Percentiles rank a stretch among this genome's conserved stretches.
Conservation (phyloP, 306 rosid genomes). For the Vicia villosa region DNA sequence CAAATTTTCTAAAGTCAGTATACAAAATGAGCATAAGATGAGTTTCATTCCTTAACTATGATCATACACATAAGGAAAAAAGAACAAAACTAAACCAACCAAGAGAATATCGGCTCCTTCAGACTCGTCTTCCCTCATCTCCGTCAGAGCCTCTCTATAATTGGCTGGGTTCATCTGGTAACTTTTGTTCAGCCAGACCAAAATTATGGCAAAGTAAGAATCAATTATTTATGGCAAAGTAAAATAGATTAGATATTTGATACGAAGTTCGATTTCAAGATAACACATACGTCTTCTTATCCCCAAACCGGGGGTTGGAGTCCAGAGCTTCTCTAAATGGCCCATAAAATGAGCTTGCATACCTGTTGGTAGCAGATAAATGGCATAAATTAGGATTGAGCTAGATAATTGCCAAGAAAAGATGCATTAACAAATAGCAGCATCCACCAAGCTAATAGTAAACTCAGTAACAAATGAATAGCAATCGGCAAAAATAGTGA, state of each 20-base stretch:
- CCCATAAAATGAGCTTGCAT: conserved; percentile 94
- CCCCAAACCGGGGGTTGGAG: conserved; percentile 97
- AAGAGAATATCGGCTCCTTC: conserved; percentile 98
- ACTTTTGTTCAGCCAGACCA: conserved; percentile 52
- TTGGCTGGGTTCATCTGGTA: conserved; percentile 99
- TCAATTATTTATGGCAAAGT: conserved; percentile 1
- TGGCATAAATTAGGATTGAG: conserved; percentile 17
- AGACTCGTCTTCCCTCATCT: conserved; percentile 79
- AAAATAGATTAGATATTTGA: conserved; percentile 10
- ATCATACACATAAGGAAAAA: not conserved
- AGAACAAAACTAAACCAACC: conserved; percentile 55
- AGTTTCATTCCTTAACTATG: conserved; percentile 1
- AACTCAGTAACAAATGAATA: not conserved
- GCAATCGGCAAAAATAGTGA: conserved; percentile 18
- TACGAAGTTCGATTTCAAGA: conserved; percentile 11
- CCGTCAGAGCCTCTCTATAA: conserved; percentile 85
- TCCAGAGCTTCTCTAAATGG: conserved; percentile 96
- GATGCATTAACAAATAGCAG: not conserved
- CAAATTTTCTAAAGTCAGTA: conserved; percentile 21
- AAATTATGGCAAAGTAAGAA: conserved; percentile 44
- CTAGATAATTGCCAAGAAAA: conserved; percentile 7
- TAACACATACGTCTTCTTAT: conserved; percentile 79
- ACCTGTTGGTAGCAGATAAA: conserved; percentile 56
- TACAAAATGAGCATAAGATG: conserved; percentile 15
- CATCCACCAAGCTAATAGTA: conserved; percentile 11